These are phyloP conservation scores for Alopecurus myosuroides DNA, from an alignment of 176 grass and related monocot genomes.

Conservation along the genomic window DNA sequence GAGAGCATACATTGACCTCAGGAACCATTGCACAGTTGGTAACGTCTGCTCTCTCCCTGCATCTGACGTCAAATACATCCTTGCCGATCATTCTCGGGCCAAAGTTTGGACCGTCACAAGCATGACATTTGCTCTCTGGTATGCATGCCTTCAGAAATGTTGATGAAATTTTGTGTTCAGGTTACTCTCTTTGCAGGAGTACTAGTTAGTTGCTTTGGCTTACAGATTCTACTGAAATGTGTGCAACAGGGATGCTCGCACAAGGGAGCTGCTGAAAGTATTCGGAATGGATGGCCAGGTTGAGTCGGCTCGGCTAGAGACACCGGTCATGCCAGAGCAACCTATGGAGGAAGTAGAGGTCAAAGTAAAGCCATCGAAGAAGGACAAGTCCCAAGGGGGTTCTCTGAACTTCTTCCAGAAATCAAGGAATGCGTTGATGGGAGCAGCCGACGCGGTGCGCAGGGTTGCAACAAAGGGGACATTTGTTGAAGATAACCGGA, in stretches of 20 bases:
- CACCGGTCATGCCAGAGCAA: conserved; percentile 58
- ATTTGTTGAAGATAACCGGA: conserved; percentile 81
- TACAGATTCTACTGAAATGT: not conserved
- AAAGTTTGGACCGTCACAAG: conserved; percentile 81
- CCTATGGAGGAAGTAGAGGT: conserved; percentile 70
- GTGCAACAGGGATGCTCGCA: conserved; percentile 76
- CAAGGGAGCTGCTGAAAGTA: conserved; percentile 89
- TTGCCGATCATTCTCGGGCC: conserved; percentile 59
- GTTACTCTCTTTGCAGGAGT: not conserved
- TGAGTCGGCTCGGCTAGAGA: conserved; percentile 48
- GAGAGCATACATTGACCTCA: conserved; percentile 85
- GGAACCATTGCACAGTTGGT: conserved; percentile 72
- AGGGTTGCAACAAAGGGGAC: conserved; percentile 85
- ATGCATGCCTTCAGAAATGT: conserved; percentile 36
- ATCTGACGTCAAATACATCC: conserved; percentile 72
- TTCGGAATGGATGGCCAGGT: conserved; percentile 85
- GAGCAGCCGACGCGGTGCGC: conserved; percentile 81
- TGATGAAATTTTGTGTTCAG: not conserved
- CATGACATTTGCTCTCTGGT: conserved; percentile 91
- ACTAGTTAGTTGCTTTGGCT: not conserved
- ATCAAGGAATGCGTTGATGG: conserved; percentile 88
- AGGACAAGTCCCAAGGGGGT: conserved; percentile 80
- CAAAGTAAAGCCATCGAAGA: conserved; percentile 82
- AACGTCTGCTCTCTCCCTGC: conserved; percentile 79
- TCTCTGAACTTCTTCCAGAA: conserved; percentile 91